phyloP scores from a whole-genome alignment of 176 grass and related monocot species.

The Poa annua region DNA sequence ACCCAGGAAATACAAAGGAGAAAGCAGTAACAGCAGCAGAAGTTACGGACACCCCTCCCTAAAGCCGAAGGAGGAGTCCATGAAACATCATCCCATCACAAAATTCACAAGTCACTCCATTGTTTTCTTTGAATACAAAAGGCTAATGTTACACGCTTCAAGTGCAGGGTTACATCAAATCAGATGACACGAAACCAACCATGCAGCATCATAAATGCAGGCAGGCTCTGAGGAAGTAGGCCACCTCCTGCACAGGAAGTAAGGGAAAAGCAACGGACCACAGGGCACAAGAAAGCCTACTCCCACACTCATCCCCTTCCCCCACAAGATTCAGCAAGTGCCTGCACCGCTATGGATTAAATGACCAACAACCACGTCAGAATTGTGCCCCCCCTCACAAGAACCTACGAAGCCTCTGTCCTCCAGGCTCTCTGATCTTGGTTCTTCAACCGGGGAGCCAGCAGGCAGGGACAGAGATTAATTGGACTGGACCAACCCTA shows the following conservation, averaged over 20 bases:
- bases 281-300: constrained; percentile 27
- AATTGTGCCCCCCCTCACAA: constrained; percentile 17
- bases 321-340: constrained; percentile 19
- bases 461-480: constrained; percentile 20
- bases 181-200: constrained; percentile 25
- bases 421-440: background rate
- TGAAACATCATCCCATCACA: constrained; percentile 40
- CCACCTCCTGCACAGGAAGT: constrained; percentile 10
- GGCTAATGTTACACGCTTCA: background rate
- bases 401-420: constrained; percentile 12
- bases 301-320: constrained; percentile 32
- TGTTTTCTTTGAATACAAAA: background rate
- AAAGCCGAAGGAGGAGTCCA: constrained; percentile 25
- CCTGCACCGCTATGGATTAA: constrained; percentile 26
- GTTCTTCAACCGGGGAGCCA: background rate
- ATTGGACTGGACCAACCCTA: background rate
- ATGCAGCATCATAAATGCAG: constrained; percentile 36
- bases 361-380: constrained; percentile 30
- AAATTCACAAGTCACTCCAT: background rate
- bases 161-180: constrained; percentile 40
- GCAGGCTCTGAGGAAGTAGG: background rate
- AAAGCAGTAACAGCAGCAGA: constrained; percentile 8
- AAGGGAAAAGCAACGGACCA: background rate
- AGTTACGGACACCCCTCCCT: constrained; percentile 32
- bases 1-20: background rate